These are phyloP conservation scores for Hsuehochloa calcarea DNA, from an alignment of 176 grass and related monocot species.

Conservation along the genomic window DNA sequence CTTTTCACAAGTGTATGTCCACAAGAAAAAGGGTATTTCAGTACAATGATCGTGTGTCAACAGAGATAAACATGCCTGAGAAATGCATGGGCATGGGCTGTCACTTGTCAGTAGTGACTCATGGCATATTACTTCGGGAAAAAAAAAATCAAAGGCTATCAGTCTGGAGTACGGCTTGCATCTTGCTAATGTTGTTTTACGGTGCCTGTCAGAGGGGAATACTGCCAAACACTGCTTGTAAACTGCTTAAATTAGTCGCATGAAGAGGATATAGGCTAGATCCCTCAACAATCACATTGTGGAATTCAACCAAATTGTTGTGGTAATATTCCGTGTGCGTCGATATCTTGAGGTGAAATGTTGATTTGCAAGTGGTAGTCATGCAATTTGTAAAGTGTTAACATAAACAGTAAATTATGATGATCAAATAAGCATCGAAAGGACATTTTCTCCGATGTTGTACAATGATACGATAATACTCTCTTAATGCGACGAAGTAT, in stretches of 20 bases:
- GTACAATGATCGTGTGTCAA: neutral
- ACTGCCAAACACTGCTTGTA: neutral
- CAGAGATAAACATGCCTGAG: neutral
- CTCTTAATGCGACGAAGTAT: neutral
- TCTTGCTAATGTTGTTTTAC: neutral
- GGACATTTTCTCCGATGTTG: no score
- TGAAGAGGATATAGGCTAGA: neutral
- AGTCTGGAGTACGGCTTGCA: neutral
- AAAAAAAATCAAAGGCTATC: neutral
- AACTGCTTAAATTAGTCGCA: neutral
- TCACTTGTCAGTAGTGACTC: neutral
- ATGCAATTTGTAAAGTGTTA: neutral
- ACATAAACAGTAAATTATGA: no score
- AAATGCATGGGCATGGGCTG: neutral
- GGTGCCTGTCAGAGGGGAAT: neutral
- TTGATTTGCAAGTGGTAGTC: no score
- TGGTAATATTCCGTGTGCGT: neutral
- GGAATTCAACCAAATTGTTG: neutral
- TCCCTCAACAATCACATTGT: neutral
- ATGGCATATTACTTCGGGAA: neutral
- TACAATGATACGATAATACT: neutral
- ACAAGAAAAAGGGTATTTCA: slow-evolving; percentile 36
- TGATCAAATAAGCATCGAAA: no score
- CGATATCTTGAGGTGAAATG: neutral
- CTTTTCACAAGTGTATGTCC: slow-evolving; percentile 34